Evolutionary conservation across 2,329 filamentous ascomycete genomes (phyloP).

Genomic region (Penicillium verrucosum): DNA sequence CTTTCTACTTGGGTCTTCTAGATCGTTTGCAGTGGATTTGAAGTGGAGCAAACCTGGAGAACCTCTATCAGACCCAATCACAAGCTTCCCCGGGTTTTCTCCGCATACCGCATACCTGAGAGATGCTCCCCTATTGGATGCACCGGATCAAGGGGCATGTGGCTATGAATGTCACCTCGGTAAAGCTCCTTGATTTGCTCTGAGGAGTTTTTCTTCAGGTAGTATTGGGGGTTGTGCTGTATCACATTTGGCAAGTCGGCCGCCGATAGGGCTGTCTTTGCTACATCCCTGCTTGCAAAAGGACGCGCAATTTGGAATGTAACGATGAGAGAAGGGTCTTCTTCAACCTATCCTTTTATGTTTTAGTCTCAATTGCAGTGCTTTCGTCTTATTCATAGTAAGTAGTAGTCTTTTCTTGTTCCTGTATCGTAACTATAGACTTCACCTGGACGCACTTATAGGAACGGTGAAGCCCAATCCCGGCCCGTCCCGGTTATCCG

Average conservation of each 20-base stretch:
- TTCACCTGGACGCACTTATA: not conserved
- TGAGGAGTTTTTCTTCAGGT: not conserved
- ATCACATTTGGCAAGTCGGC: not conserved
- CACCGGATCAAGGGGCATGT: not conserved
- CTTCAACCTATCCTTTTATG: not conserved
- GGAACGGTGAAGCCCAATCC: constrained; percentile 3
- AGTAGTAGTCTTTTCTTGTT: not conserved
- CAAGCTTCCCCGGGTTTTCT: constrained; percentile 5
- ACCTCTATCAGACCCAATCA: not conserved
- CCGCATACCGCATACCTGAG: constrained; percentile 1
- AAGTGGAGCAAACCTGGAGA: not conserved
- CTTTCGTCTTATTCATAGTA: not conserved
- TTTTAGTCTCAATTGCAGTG: not conserved
- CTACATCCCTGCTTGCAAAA: constrained; percentile 8
- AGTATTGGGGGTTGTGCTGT: not conserved
- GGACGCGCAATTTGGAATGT: constrained; percentile 18
- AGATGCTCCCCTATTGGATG: not conserved
- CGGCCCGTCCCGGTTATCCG: constrained; percentile 9
- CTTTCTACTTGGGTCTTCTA: not conserved
- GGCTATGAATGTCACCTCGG: constrained; percentile 4
- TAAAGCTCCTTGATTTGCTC: not conserved
- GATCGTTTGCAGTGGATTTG: constrained; percentile 1
- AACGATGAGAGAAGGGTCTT: not conserved
- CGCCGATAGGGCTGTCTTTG: constrained; percentile 6
- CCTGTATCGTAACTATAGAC: not conserved